Evolutionary conservation across 208 protist species (phyloP), one percentile per base, ranked within the genome.

Genomic region (Trypanosoma platydactyli): DNA sequence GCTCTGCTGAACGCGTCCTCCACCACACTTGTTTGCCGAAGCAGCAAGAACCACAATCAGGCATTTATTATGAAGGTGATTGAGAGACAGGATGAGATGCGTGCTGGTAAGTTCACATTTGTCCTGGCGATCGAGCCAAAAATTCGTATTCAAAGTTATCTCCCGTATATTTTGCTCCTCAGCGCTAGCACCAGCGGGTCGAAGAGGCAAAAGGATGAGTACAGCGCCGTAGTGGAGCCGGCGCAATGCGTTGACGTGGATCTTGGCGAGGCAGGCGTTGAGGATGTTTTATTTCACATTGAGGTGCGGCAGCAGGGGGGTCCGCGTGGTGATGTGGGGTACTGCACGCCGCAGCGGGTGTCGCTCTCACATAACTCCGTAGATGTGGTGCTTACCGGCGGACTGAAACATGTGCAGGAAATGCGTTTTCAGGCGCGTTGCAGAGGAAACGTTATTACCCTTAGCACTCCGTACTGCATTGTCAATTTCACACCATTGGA

Each of bases 401-500:
- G 44, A 1, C 18, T 27, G 1, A 55, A 48, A 3, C 59, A 68
- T 52, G 56, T 64, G 29, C 62, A 64, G 1, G 73, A 89, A 63
- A 65, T 94, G 68, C 55, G 78, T 15, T 53, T 94, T 22, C 71
- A 71, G 25, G 68, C 80, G 20, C 53, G 62, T 16, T 41, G 76
- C 41, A 55, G 61, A 1, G 61, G 57, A 11, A 76, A 68, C 42
- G 76, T 59, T 27, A 41, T 95, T 30, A 29, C 85, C 52, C 62
- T 95, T 20, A 74, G 72, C 7, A 90, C 84, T 1, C 83, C 87
- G 4, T 94, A 86, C 49, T 57, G 76, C 33, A 64, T 95, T 49
- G 65, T 90, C 16, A 95, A 95, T 71, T 87, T 92, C 76, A 85
- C 87, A 0, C 81, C 85, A 29, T 53, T 91, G 40, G 45, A 63